Evolutionary conservation across 2,329 filamentous ascomycete species (phyloP), one percentile per base, ranked within the genome.

Genomic region (Furcasterigmium furcatum): DNA sequence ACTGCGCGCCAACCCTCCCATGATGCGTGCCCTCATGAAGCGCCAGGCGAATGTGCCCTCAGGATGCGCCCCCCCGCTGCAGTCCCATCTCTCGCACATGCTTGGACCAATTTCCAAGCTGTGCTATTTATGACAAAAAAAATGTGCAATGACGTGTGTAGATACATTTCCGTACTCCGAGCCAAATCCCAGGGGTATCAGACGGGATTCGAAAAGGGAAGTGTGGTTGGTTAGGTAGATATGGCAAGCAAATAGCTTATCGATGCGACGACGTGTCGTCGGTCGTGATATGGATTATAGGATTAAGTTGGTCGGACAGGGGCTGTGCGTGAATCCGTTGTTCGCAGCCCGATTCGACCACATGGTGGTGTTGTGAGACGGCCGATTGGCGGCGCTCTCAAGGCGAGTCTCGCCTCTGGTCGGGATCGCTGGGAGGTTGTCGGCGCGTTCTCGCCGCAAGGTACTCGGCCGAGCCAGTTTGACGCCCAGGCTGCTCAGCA

Each of bases 401-500:
- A 27, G 64, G 64, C 40, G 65, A 51, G 6, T 59, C 58, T 46
- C 63, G 61, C 55, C 68, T 65, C 45, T 70, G 70, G 44, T 59
- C 64, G 21, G 72, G 73, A 56, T 76, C 71, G 46, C 71, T 67
- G 9, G 65, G 67, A 46, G 65, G 70, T 30, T 65, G 66, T 38
- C 59, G 45, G 60, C 65, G 19, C 64, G 65, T 51, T 67, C 67
- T 61, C 5, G 76, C 72, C 43, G 71, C 67, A 45, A 74, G 53
- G 72, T 75, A 79, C 56, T 79, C 74, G 14, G 73, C 60, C 34
- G 74, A 72, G 38, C 74, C 73, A 40, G 66, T 72, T 51, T 78
- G 74, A 52, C 72, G 65, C 25, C 65, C 71, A n/a, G 75, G 78
- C 52, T 80, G 74, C 62, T 85, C 81, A 32, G 74, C 74, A 48